Evolutionary conservation across 208 protist species (phyloP), one percentile per base, ranked within the genome.

Genomic region (Hexamita inflata): DNA sequence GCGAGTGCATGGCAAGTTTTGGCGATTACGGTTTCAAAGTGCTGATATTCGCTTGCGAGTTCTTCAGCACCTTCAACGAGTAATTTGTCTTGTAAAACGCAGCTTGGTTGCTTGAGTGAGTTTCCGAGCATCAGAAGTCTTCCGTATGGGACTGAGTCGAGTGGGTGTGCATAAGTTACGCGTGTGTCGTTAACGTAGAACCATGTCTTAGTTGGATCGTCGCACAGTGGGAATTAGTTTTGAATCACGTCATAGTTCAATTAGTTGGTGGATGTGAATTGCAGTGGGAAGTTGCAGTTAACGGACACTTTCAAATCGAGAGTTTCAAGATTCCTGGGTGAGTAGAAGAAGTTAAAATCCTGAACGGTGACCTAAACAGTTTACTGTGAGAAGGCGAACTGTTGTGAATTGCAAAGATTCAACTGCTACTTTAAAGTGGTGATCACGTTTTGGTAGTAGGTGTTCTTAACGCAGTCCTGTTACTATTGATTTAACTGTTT

Each of bases 131-230:
- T 70, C n/a, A 70, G 35, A 49, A 70, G 64, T 11, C 64, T 7
- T 11, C 64, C 64, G n/a, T 38, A 70, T 32, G 64, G 64, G 7
- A n/a, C 9, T 28, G 4, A 28, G 35, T 70, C 64, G 2, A 70
- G 19, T 19, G 26, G 64, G 9, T 4, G 9, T 32, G 9, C 15
- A 49, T 70, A 70, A 35, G 28, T 70, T n/a, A 38, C 11, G 2
- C 64, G 2, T 19, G 38, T n/a, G 9, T 70, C 64, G 38, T 70
- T 70, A 38, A 70, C n/a, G n/a, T 70, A 70, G 42, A 70, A 70
- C 64, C 64, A 70, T 15, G 64, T 2, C 26, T 70, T 70, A 57
- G 64, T 70, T 15, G 64, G 64, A 70, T 70, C 64, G n/a, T 70
- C 64, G 35, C 64, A 70, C 4, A 70, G 64, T 15, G 60, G 24